Conservation (phyloP, 257 asterid genomes). For the Marsdenia floribunda region DNA sequence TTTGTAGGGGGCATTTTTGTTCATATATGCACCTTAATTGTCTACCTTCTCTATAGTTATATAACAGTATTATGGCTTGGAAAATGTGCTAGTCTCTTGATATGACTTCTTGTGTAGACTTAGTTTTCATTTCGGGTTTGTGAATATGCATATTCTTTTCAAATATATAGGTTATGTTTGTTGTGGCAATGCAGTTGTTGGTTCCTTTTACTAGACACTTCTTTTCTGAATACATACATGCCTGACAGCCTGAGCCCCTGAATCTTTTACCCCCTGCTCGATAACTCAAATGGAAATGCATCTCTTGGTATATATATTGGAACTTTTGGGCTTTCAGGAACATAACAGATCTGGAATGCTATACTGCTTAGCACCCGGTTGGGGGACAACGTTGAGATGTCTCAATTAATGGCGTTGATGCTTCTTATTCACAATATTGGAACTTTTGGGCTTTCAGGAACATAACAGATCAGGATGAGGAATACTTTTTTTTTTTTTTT, state of each 20-base stretch:
- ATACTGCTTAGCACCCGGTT: too few species aligned
- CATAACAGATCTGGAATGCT: too few species aligned
- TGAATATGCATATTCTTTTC: neutral
- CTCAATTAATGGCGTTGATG: too few species aligned
- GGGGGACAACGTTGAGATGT: neutral
- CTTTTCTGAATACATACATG: too few species aligned
- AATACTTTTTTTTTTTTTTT: too few species aligned
- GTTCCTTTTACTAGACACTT: neutral
- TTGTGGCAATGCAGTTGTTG: neutral
- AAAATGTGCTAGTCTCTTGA: neutral
- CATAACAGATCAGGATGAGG: too few species aligned
- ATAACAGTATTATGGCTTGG: neutral
- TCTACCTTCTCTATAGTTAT: neutral
- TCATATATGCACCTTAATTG: neutral
- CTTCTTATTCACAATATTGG: too few species aligned
- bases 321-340: too few species aligned
- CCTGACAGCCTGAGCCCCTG: too few species aligned
- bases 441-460: neutral
- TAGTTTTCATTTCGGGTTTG: neutral
- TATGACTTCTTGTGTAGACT: neutral
- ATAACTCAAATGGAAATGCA: neutral
- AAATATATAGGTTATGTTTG: neutral
- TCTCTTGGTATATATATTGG: neutral
- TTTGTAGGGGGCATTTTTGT: neutral
- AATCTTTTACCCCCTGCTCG: neutral